Evolutionary conservation across 441 rosid genomes (phyloP).

Genomic region (Erodium moschatum): DNA sequence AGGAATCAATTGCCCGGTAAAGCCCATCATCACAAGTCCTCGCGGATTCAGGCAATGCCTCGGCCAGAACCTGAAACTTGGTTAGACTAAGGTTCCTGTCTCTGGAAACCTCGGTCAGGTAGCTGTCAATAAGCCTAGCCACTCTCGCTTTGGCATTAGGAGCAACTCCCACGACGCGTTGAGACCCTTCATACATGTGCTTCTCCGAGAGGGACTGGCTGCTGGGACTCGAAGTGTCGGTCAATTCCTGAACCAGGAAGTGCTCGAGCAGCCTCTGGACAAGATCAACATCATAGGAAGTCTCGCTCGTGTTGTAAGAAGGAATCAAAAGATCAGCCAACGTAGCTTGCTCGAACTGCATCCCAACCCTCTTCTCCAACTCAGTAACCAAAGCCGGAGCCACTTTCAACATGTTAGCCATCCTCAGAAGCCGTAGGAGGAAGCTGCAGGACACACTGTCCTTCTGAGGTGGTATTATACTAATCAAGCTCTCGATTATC

Average conservation of each 20-base stretch:
- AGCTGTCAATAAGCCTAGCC: constrained; percentile 85
- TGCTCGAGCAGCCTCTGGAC: constrained; percentile 86
- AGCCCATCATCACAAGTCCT: constrained; percentile 88
- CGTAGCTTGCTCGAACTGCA: constrained; percentile 90
- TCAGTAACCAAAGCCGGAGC: constrained; percentile 85
- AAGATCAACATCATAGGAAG: constrained; percentile 78
- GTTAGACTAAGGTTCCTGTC: constrained; percentile 74
- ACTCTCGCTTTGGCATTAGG: constrained; percentile 81
- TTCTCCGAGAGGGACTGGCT: constrained; percentile 47
- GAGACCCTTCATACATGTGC: constrained; percentile 43
- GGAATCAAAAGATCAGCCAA: constrained; percentile 78
- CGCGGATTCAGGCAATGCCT: constrained; percentile 85
- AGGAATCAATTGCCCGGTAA: constrained; percentile 83
- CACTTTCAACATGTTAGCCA: constrained; percentile 71
- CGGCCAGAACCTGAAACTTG: constrained; percentile 85
- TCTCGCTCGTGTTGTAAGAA: constrained; percentile 49
- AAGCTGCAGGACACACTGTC: constrained; percentile 83
- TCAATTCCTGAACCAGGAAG: constrained; percentile 86
- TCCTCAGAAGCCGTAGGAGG: constrained; percentile 67
- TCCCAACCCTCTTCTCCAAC: constrained; percentile 86
- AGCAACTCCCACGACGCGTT: constrained; percentile 23
- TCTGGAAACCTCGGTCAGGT: constrained; percentile 79
- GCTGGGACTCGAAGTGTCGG: constrained; percentile 68
- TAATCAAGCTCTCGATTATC: constrained; percentile 80
- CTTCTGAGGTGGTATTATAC: constrained; percentile 87